Conservation (phyloP, 768 basidiomycete genomes). For the Phylloporus rhodoxanthus region DNA sequence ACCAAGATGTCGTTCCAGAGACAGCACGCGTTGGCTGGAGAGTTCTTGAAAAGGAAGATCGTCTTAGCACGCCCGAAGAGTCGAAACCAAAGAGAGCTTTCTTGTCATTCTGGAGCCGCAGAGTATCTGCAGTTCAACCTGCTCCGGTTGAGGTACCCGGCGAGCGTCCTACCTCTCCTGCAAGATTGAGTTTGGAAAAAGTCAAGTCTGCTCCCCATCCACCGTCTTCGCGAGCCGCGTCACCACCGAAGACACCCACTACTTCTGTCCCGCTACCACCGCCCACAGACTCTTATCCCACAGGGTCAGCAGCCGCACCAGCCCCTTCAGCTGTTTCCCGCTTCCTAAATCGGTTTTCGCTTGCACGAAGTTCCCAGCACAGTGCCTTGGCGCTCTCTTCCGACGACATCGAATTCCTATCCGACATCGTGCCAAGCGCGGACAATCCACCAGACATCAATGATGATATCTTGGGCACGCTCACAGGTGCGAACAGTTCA, state of each 20-base stretch:
- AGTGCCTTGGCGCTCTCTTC: constrained; percentile 66
- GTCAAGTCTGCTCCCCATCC: constrained; percentile 10
- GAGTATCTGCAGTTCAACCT: constrained; percentile 22
- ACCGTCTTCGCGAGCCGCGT: constrained; percentile 9
- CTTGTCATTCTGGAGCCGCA: constrained; percentile 69
- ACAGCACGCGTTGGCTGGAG: constrained; percentile 66
- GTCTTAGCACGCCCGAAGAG: constrained; percentile 27
- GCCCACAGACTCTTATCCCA: constrained; percentile 3
- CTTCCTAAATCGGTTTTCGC: constrained; percentile 73
- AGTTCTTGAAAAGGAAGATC: constrained; percentile 53
- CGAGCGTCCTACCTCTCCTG: constrained; percentile 21
- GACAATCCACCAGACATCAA: constrained; percentile 36
- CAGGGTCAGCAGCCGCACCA: constrained; percentile 11
- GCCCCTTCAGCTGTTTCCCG: constrained; percentile 73
- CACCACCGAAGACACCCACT: constrained; percentile 12
- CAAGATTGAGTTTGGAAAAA: constrained; percentile 30
- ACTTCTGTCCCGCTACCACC: constrained; percentile 10
- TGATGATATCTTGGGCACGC: constrained; percentile 30
- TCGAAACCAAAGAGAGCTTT: constrained; percentile 48
- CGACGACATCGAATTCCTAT: constrained; percentile 79
- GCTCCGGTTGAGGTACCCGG: constrained; percentile 13
- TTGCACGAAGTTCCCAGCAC: constrained; percentile 36
- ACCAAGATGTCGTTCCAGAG: constrained; percentile 44
- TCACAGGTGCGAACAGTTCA: constrained; percentile 40
- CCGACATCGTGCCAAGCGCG: constrained; percentile 56